Evolutionary conservation across 2,329 filamentous ascomycete species (phyloP).

Genomic region (Colletotrichum limetticola): DNA sequence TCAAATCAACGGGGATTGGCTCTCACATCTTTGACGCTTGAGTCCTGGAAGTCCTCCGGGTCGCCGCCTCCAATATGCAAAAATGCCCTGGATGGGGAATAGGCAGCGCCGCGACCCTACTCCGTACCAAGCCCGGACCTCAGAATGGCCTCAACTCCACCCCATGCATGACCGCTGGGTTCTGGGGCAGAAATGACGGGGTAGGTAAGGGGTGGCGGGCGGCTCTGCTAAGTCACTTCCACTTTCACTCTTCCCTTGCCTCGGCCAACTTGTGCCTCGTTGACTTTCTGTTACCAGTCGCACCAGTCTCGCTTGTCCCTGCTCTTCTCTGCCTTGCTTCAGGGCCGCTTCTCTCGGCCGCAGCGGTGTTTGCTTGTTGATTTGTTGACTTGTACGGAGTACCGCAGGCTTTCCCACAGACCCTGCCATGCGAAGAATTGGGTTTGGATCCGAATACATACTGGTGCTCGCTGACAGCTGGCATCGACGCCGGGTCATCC

Average conservation of each 20-base stretch:
- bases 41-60: no score
- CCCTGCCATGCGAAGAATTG: neutral
- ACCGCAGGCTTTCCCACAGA: neutral
- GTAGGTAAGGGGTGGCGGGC: neutral
- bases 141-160: constrained; percentile 9
- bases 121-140: constrained; percentile 6
- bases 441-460: neutral
- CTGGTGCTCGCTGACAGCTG: constrained; percentile 5
- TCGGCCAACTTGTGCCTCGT: neutral
- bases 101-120: neutral
- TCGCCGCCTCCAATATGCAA: neutral
- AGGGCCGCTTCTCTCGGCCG: neutral
- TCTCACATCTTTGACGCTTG: neutral
- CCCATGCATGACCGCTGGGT: neutral
- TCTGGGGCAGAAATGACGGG: neutral
- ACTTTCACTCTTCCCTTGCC: neutral
- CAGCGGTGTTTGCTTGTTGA: neutral
- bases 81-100: neutral
- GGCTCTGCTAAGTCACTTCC: neutral
- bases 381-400: neutral
- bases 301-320: neutral
- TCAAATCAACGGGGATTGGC: neutral
- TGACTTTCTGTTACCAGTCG: neutral
- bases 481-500: neutral
- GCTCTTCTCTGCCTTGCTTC: neutral